A percentile compares a stretch with the other conserved stretches of the same genome.
Evolutionary conservation across 805 yeast species (phyloP).

Genomic region (Kregervanrija pseudodelftensis): DNA sequence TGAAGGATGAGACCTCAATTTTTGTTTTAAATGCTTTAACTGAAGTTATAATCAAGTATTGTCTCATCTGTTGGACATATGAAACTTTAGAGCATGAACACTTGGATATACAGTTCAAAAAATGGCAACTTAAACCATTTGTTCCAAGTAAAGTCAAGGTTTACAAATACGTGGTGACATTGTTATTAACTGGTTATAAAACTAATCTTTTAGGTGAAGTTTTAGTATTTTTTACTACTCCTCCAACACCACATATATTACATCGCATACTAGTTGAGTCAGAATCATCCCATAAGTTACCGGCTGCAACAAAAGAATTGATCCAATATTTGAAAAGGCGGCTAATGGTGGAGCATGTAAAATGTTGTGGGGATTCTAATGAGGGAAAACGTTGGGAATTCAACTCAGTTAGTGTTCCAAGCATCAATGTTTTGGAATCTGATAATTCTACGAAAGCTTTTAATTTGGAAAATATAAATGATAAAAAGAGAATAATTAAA

Average conservation of each 20-base stretch:
- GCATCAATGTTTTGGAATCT: no score
- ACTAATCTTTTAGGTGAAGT: conserved; percentile 19
- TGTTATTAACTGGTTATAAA: conserved; percentile 15
- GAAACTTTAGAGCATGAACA: conserved; percentile 12
- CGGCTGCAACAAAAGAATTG: conserved; percentile 11
- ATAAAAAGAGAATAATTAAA: no score
- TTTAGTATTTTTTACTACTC: conserved; percentile 16
- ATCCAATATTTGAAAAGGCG: conserved; percentile 15
- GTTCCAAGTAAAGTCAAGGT: conserved; percentile 16
- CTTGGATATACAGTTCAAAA: conserved; percentile 19
- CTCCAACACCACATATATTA: conserved; percentile 21
- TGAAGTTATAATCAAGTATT: conserved; percentile 37
- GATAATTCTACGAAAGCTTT: no score
- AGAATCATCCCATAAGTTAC: conserved; percentile 1
- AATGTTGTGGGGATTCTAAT: conserved; percentile 13
- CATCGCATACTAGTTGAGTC: conserved; percentile 11
- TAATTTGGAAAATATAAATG: no score
- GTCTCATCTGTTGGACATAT: conserved; percentile 39
- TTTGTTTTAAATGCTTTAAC: conserved; percentile 26
- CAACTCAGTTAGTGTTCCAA: neutral
- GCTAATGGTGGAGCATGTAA: conserved; percentile 13
- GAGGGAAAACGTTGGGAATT: conserved; percentile 6
- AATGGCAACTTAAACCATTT: conserved; percentile 27
- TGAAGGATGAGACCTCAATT: conserved; percentile 21
- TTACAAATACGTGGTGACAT: conserved; percentile 12